Evolutionary conservation across 768 basidiomycete species (phyloP).

Genomic region (Rhizopogon sp.): DNA sequence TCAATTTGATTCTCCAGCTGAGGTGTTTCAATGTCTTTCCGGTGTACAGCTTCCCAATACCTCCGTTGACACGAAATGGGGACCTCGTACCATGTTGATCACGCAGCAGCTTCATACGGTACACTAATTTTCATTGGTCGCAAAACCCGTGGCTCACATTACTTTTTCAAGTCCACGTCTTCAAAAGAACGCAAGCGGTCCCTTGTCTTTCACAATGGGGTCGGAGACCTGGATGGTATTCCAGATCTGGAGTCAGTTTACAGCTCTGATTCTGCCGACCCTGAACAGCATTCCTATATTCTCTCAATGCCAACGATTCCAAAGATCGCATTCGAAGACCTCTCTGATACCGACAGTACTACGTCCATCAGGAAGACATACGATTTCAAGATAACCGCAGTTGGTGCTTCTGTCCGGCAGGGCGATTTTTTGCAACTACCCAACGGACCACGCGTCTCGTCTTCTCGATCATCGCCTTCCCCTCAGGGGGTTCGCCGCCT

Average conservation of each 20-base stretch:
- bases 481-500: background rate
- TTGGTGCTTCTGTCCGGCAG: conserved; percentile 2
- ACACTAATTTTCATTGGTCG: background rate
- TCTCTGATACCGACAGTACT: background rate
- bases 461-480: background rate
- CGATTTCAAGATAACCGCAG: conserved; percentile 1
- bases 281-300: conserved; percentile 15
- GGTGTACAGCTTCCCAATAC: background rate
- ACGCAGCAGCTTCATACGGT: background rate
- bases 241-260: conserved; percentile 18
- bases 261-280: conserved; percentile 20
- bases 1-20: background rate
- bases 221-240: background rate
- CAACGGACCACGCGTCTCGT: background rate
- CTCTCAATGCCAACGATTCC: conserved; percentile 26
- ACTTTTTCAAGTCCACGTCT: background rate
- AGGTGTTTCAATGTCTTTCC: background rate
- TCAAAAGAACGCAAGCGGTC: background rate
- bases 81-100: background rate
- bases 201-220: background rate
- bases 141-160: background rate
- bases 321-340: conserved; percentile 16
- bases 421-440: conserved; percentile 6
- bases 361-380: conserved; percentile 1
- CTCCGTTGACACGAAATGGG: background rate